Conservation (phyloP, 306 rosid species). For the Corylus avellana region DNA sequence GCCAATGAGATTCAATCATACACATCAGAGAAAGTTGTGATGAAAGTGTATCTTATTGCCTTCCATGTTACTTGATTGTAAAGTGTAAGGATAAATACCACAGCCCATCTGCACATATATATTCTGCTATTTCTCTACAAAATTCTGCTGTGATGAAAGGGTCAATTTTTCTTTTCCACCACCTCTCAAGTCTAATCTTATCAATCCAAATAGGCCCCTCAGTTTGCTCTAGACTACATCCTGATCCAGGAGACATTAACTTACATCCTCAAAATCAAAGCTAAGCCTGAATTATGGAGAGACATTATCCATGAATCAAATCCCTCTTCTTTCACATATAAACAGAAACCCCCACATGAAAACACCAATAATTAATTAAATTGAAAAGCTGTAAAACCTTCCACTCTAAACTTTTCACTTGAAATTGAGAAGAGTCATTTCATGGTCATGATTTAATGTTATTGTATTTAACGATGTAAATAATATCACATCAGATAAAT, state of each 20-base stretch:
- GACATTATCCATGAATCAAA: constrained; percentile 17
- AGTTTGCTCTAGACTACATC: not conserved
- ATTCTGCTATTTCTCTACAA: too few relatives aligned
- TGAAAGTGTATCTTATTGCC: not conserved
- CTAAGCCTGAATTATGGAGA: constrained; percentile 8
- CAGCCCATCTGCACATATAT: constrained; percentile 4
- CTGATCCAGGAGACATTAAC: not conserved
- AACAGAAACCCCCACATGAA: constrained; percentile 20
- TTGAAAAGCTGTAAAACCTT: constrained; percentile 38
- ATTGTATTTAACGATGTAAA: too few relatives aligned
- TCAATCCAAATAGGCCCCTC: not conserved
- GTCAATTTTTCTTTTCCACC: too few relatives aligned
- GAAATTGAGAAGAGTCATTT: too few relatives aligned
- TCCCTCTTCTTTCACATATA: not conserved
- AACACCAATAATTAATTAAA: constrained; percentile 21
- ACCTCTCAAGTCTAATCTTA: not conserved
- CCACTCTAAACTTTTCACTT: constrained; percentile 19
- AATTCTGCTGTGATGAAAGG: too few relatives aligned
- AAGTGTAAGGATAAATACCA: not conserved
- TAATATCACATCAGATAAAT: too few relatives aligned
- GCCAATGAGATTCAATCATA: too few relatives aligned
- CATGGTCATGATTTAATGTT: too few relatives aligned
- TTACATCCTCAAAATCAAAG: constrained; percentile 11
- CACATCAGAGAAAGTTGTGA: not conserved
- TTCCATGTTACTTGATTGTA: not conserved